phyloP scores from a whole-genome alignment of 805 yeast genomes.

The Saccharomycopsis sp. region DNA sequence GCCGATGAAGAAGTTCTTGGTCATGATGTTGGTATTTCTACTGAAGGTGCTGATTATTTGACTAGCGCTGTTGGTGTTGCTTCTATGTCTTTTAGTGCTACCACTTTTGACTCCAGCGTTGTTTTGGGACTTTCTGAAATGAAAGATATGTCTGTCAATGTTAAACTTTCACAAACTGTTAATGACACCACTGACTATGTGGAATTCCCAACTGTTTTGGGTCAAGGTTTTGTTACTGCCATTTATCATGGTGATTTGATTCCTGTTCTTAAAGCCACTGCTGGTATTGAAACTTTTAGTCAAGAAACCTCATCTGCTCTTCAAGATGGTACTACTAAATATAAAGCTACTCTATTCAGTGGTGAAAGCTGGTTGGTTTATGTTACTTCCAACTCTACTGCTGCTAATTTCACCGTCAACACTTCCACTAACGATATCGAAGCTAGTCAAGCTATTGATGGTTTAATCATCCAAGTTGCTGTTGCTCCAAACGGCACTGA shows the following conservation, averaged over 20 bases:
- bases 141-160: conserved; percentile 16
- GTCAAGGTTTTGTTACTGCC: conserved; percentile 70
- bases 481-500: conserved; percentile 26
- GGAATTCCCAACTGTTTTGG: conserved; percentile 60
- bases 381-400: conserved; percentile 28
- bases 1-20: conserved; percentile 57
- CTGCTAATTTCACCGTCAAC: conserved; percentile 22
- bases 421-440: conserved; percentile 30
- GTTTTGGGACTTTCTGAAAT: conserved; percentile 22
- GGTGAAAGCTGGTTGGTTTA: conserved; percentile 60
- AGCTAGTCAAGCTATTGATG: conserved; percentile 35
- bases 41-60: conserved; percentile 38
- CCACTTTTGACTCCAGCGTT: conserved; percentile 27
- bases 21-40: conserved; percentile 44
- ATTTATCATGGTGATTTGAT: conserved; percentile 40
- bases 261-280: conserved; percentile 48
- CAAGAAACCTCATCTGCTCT: conserved; percentile 28
- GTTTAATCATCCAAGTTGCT: conserved; percentile 51
- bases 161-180: conserved; percentile 1
- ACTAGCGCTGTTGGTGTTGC: conserved; percentile 60
- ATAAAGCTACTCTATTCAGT: conserved; percentile 42
- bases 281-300: conserved; percentile 49
- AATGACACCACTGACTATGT: conserved; percentile 30
- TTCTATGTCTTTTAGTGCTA: conserved; percentile 43
- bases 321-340: conserved; percentile 37